Conservation (phyloP, 768 basidiomycete genomes). For the Piloderma croceum region DNA sequence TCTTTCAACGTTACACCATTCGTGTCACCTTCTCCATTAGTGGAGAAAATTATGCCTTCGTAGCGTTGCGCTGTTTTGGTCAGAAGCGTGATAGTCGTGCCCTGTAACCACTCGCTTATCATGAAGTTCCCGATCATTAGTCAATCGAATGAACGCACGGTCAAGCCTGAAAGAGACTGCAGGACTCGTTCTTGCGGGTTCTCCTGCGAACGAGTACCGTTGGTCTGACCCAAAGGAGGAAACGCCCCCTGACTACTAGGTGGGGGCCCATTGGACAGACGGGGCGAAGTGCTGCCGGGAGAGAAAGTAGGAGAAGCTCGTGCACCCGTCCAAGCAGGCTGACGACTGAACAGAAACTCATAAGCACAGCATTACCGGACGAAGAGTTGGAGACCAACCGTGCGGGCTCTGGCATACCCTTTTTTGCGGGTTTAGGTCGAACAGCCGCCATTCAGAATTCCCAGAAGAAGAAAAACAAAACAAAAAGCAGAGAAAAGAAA, state of each 20-base stretch:
- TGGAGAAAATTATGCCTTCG: constrained; percentile 65
- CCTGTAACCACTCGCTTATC: constrained; percentile 46
- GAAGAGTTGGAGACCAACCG: constrained; percentile 37
- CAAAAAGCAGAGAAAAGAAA: constrained; percentile 20
- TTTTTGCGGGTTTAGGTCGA: constrained; percentile 62
- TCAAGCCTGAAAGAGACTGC: constrained; percentile 62
- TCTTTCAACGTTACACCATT: constrained; percentile 72
- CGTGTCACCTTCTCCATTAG: constrained; percentile 59
- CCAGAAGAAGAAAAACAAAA: constrained; percentile 23
- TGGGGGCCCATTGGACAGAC: constrained; percentile 38
- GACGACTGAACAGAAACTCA: constrained; percentile 26
- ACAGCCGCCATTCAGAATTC: constrained; percentile 50
- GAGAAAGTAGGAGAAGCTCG: constrained; percentile 71
- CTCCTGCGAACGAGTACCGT: constrained; percentile 43
- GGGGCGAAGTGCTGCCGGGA: constrained; percentile 36
- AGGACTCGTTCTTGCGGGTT: constrained; percentile 53
- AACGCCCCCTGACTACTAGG: constrained; percentile 31
- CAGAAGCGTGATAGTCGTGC: constrained; percentile 70
- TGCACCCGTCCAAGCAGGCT: constrained; percentile 60
- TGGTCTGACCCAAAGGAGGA: constrained; percentile 42
- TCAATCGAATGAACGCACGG: constrained; percentile 41
- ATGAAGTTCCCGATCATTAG: constrained; percentile 4
- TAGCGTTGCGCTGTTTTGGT: constrained; percentile 69
- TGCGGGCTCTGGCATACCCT: constrained; percentile 52
- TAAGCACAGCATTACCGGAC: constrained; percentile 11